Percentiles rank a stretch among this genome's conserved stretches.
Conservation (phyloP, 2,329 filamentous ascomycete genomes). For the Verticillium albo-atrum region DNA sequence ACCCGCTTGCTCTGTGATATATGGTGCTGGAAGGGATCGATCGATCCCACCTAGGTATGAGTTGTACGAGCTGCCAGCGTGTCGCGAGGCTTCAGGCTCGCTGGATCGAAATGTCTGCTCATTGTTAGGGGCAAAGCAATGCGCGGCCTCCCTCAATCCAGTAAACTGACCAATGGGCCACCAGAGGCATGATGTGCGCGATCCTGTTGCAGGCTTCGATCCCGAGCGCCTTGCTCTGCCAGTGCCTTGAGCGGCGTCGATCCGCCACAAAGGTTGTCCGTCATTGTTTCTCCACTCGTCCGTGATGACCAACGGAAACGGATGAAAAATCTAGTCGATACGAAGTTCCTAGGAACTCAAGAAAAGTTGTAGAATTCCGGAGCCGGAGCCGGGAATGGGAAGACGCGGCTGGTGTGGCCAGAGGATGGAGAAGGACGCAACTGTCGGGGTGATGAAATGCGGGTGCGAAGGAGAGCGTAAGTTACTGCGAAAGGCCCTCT, state of each 20-base stretch:
- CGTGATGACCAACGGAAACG: neutral
- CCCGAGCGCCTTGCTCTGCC: constrained; percentile 35
- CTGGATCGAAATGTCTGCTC: neutral
- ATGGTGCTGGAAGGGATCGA: neutral
- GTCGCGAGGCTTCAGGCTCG: neutral
- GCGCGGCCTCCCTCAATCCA: too few species aligned
- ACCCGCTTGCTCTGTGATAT: neutral
- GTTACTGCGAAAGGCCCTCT: too few species aligned
- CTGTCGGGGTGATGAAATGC: too few species aligned
- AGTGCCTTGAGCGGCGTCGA: constrained; percentile 38
- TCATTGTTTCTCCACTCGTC: constrained; percentile 21
- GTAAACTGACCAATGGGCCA: constrained; percentile 22
- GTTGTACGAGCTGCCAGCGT: neutral
- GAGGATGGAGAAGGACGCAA: too few species aligned
- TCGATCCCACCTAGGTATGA: neutral
- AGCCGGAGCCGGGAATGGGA: too few species aligned
- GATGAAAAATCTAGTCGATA: neutral
- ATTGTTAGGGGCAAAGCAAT: neutral
- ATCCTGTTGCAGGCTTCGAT: constrained; percentile 36
- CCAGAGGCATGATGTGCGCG: constrained; percentile 26
- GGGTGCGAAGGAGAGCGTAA: too few species aligned
- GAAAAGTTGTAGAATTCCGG: too few species aligned
- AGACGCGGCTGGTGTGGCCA: too few species aligned
- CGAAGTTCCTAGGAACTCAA: too few species aligned
- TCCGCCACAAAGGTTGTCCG: constrained; percentile 36